These are phyloP conservation scores for Colletotrichum lupini DNA, from an alignment of 2,329 filamentous ascomycete species.

Conservation along the genomic window DNA sequence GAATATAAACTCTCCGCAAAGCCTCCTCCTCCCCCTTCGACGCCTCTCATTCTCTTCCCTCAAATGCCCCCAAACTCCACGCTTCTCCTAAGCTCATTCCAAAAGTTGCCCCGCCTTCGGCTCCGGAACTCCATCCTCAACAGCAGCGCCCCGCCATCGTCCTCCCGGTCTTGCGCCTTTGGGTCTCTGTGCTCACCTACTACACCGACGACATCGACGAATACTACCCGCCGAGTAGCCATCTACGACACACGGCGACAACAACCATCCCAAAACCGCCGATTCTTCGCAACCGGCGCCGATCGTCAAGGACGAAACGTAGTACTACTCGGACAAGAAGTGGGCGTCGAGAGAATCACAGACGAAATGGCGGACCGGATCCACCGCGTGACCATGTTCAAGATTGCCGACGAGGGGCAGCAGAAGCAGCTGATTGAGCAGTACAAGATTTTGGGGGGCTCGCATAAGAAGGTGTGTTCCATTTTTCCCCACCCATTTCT, in stretches of 20 bases:
- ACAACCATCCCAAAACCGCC: not conserved
- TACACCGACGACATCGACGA: not conserved
- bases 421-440: conserved; percentile 56
- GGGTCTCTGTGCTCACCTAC: not conserved
- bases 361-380: conserved; percentile 55
- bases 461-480: conserved; percentile 55
- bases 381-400: conserved; percentile 65
- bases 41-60: not conserved
- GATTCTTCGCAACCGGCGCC: not conserved
- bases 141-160: not conserved
- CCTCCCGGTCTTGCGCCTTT: not conserved
- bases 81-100: not conserved
- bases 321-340: not conserved
- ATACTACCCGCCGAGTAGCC: not conserved
- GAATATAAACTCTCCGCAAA: conserved; percentile 22
- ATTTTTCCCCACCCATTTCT: not conserved
- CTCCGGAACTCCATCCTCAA: not conserved
- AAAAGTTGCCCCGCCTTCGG: not conserved
- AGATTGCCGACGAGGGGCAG: conserved; percentile 57
- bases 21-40: not conserved
- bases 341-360: not conserved
- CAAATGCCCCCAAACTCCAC: not conserved
- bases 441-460: conserved; percentile 53
- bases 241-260: not conserved
- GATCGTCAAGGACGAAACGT: not conserved